A percentile compares a stretch with the other conserved stretches of the same genome.
phyloP scores from a whole-genome alignment of 306 rosid species.

The Castanospermum australe region DNA sequence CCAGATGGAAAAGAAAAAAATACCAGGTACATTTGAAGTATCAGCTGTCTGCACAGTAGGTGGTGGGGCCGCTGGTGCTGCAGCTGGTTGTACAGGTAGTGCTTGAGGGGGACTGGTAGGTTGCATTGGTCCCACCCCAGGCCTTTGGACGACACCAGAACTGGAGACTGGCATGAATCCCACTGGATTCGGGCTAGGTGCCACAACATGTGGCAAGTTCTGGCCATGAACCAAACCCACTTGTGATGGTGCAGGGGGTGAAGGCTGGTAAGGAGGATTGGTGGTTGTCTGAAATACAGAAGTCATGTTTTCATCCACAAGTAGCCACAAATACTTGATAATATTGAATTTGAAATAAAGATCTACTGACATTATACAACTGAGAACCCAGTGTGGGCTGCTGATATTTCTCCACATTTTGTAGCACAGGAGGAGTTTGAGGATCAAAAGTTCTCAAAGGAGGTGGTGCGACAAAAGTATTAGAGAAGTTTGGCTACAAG shows the following conservation, averaged over 20 bases:
- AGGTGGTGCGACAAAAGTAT: conserved; percentile 52
- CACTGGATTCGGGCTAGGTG: conserved; percentile 52
- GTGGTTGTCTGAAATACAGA: conserved; percentile 51
- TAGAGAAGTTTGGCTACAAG: conserved; percentile 52
- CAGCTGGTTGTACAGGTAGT: conserved; percentile 54
- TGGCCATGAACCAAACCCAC: conserved; percentile 46
- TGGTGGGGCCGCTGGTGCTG: conserved; percentile 67
- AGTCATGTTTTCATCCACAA: conserved; percentile 4
- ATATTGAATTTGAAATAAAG: conserved; percentile 8
- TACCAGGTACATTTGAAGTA: conserved; percentile 96
- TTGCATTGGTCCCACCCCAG: conserved; percentile 63
- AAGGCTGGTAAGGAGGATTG: conserved; percentile 64
- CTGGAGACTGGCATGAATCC: conserved; percentile 69
- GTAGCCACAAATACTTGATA: conserved; percentile 22
- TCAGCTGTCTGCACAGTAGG: conserved; percentile 91
- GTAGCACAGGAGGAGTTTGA: conserved; percentile 64
- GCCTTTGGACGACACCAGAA: conserved; percentile 67
- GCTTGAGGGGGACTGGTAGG: conserved; percentile 77
- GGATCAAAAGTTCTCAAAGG: conserved; percentile 71
- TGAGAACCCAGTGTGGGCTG: conserved; percentile 88
- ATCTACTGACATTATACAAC: conserved; percentile 75
- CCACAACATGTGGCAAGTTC: conserved; percentile 53
- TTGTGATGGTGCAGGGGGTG: conserved; percentile 53
- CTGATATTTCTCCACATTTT: conserved; percentile 77
- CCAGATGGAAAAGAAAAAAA: background rate